Base-by-base conservation (phyloP, 768 basidiomycete genomes). In the Candolleomyces eurysporus region DNA sequence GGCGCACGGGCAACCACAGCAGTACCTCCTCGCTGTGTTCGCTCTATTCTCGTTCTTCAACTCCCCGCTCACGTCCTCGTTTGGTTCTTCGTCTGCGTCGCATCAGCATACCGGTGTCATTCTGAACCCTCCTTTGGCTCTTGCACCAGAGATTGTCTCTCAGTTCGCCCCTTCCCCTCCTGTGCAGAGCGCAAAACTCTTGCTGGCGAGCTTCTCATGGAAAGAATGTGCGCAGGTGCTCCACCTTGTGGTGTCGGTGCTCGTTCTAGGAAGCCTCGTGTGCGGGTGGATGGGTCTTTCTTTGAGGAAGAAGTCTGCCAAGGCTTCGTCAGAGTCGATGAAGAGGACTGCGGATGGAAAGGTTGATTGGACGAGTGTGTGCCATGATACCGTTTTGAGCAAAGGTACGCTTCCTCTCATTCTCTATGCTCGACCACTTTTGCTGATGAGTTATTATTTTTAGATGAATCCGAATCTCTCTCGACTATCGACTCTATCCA, bases 21-120 rank as follows among this genome's bases (percentile, higher is more conserved):
- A 92, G 63, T 92, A 90, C 71, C 86, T 94, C 56, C 84, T 94
- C 51, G 91, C 90, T 30, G 85, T 85, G 30, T 94, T 94, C 67
- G 90, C 90, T 0, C 79, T 94, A 58, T 92, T 94, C 75, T 92
- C 90, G 0, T 90, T 94, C 75, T 91, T 92, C 78, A 92, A 90
- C 66, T 89, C 88, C 0, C 86, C 89, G 2, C 71, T 90, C 17
- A 80, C 87, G 0, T 78, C 82, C 0, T 72, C 73, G 3, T 72
- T 75, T 46, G 45, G 45, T 10, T 64, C 79, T 0, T 71, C 76
- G 6, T 64, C 71, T 4, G 70, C 71, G 32, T 14, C 55, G 13
- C 83, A 88, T 55, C 75, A 79, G 0, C 87, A 89, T 61, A 77
- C 82, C 13, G 90, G 90, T 52, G 60, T 6, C 73, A 78, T 8